phyloP scores from a whole-genome alignment of 148 eudicot genomes.

The Diospyros kaki region DNA sequence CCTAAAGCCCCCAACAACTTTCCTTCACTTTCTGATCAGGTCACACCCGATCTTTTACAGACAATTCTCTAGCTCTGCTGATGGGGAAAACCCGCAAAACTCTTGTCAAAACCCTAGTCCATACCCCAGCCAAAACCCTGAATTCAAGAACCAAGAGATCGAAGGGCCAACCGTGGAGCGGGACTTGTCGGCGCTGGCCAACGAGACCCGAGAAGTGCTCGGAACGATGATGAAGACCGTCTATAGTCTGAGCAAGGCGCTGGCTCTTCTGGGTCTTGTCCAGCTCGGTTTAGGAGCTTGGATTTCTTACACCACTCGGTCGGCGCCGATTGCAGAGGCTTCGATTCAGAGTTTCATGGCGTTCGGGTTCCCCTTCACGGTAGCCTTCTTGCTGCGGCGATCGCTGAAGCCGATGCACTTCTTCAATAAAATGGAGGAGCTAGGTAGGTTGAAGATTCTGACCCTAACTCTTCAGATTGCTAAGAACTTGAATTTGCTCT shows the following conservation, averaged over 20 bases:
- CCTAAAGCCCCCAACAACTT: constrained; percentile 9
- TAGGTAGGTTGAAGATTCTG: constrained; percentile 72
- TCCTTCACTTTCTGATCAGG: constrained; percentile 9
- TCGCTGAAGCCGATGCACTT: constrained; percentile 68
- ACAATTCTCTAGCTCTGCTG: constrained; percentile 31
- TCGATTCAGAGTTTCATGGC: constrained; percentile 45
- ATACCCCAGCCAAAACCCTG: constrained; percentile 24
- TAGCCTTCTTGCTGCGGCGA: constrained; percentile 64
- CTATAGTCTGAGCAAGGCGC: constrained; percentile 27
- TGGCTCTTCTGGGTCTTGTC: constrained; percentile 51
- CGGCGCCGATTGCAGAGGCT: constrained; percentile 28
- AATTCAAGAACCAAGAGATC: constrained; percentile 75
- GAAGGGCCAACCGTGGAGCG: constrained; percentile 81
- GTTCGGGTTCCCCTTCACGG: constrained; percentile 65
- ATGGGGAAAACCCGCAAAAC: constrained; percentile 11
- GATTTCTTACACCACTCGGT: constrained; percentile 32
- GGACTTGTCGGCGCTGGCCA: constrained; percentile 55
- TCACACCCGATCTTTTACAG: constrained; percentile 7
- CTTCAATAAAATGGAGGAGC: constrained; percentile 84
- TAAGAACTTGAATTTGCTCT: constrained; percentile 61
- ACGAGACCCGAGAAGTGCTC: constrained; percentile 41
- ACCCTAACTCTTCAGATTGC: constrained; percentile 69
- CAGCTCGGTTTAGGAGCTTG: constrained; percentile 63
- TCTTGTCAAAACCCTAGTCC: constrained; percentile 15
- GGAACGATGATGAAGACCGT: constrained; percentile 38